Evolutionary conservation across 2,329 filamentous ascomycete species (phyloP).

Genomic region (Paradendryphiella salina): DNA sequence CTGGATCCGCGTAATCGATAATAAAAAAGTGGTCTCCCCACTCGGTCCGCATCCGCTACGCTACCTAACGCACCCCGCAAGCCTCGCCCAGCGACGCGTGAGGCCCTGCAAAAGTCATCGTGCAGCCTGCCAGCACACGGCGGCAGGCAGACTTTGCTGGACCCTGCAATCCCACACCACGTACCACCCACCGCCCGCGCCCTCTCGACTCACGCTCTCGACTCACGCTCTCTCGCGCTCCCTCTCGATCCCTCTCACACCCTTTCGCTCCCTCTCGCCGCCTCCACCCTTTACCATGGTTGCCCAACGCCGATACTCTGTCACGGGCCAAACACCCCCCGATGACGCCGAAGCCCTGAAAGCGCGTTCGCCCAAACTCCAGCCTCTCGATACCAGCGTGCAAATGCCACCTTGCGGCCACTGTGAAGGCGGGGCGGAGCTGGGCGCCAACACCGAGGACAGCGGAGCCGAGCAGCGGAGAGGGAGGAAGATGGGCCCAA

Average conservation of each 20-base stretch:
- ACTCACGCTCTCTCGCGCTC: neutral
- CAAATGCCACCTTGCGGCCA: conserved; percentile 39
- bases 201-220: conserved; percentile 5
- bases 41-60: conserved; percentile 22
- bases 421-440: conserved; percentile 30
- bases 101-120: conserved; percentile 13
- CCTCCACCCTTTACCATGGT: conserved; percentile 19
- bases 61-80: conserved; percentile 34
- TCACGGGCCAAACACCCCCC: conserved; percentile 44
- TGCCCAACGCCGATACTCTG: conserved; percentile 44
- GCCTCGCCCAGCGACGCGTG: conserved; percentile 26
- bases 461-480: conserved; percentile 23
- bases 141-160: conserved; percentile 13
- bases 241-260: neutral
- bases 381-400: conserved; percentile 43
- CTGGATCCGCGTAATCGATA: conserved; percentile 28
- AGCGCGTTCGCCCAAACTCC: conserved; percentile 42
- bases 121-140: conserved; percentile 31
- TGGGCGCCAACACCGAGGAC: conserved; percentile 19
- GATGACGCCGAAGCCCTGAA: conserved; percentile 41
- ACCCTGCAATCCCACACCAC: conserved; percentile 19
- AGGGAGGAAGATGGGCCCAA: conserved; percentile 36
- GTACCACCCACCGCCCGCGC: conserved; percentile 9
- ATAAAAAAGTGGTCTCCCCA: conserved; percentile 17
- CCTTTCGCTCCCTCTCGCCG: neutral